Evolutionary conservation across 2,329 filamentous ascomycete genomes (phyloP), one percentile per base, ranked within the genome.

Genomic region (Phyllosticta citriasiana): DNA sequence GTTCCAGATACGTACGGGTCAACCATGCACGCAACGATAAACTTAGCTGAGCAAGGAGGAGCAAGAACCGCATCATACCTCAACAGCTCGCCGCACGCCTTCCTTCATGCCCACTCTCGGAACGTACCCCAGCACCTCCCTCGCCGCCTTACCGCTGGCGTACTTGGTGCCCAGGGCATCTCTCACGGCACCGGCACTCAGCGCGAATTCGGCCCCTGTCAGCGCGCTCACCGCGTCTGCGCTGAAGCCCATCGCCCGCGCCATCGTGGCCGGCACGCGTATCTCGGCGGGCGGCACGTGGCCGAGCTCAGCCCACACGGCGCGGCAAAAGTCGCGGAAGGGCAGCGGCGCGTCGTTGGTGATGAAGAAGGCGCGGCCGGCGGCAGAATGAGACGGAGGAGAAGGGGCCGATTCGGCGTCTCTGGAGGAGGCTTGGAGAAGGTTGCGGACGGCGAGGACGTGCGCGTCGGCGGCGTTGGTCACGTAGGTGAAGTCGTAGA

Each of bases 291-390:
- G 67, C 4, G 83, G 82, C 26, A 79, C 74, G 66, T 82, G 80
- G 0, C 76, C 81, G 66, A 84, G 84, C 30, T 78, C 70, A 8
- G 78, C 80, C 90, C 90, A 97, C 55, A 96, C 81, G 50, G 86
- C 84, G 51, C 89, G 82, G 63, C 88, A 84, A 71, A 95, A 88
- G 74, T 96, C 91, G 85, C 94, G 95, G 75, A 96, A 95, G 73
- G 93, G 93, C 22, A 95, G 80, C 4, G 93, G 93, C 67, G 85
- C 80, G 74, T 91, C 89, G 73, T 97, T 97, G 62, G 91, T 94
- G 70, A 97, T 84, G 76, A 96, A 86, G 78, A 97, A 93, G 57
- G 86, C 86, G 73, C 97, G 87, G 63, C 93, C 94, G 0, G 80
- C 79, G 22, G 83, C 85, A 59, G 78, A 74, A 56, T 73, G 72